phyloP scores from a whole-genome alignment of 2,329 filamentous ascomycete genomes.

The Colletotrichum godetiae region DNA sequence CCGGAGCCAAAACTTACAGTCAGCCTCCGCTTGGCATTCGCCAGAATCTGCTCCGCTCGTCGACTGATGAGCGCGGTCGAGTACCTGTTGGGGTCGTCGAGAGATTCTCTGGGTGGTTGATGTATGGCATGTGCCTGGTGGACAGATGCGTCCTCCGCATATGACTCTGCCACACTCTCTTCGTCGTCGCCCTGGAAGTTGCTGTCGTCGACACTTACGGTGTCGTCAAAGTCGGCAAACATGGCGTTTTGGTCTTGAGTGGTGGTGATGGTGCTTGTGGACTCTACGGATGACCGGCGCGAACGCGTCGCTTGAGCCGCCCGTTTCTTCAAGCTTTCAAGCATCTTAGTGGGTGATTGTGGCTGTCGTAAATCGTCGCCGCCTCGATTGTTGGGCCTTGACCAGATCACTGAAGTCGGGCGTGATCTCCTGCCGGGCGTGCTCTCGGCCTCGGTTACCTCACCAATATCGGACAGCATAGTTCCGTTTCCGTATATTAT shows the following conservation, averaged over 20 bases:
- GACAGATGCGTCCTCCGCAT: conserved; percentile 57
- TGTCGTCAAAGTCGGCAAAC: conserved; percentile 72
- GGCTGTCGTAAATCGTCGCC: conserved; percentile 41
- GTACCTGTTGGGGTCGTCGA: conserved; percentile 61
- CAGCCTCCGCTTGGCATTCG: conserved; percentile 89
- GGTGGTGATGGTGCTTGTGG: conserved; percentile 69
- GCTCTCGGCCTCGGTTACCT: conserved; percentile 66
- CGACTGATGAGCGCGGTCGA: conserved; percentile 82
- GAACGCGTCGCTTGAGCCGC: conserved; percentile 57
- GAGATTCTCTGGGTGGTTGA: conserved; percentile 41
- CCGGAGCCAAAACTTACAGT: conserved; percentile 68
- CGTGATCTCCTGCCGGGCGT: conserved; percentile 56
- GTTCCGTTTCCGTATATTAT: conserved; percentile 78
- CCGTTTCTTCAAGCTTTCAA: conserved; percentile 57
- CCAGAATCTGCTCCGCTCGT: conserved; percentile 88
- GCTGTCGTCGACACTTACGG: conserved; percentile 71
- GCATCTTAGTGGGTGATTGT: conserved; percentile 57
- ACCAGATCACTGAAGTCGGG: conserved; percentile 27
- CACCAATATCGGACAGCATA: conserved; percentile 74
- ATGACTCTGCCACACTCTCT: conserved; percentile 71
- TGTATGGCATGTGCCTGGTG: conserved; percentile 44
- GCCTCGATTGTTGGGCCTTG: conserved; percentile 45
- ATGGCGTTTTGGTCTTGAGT: conserved; percentile 59
- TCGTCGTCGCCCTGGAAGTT: conserved; percentile 76
- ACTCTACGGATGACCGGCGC: conserved; percentile 68